Base-by-base conservation (phyloP, 148 eudicot genomes). In the Chenopodium suecicum region DNA sequence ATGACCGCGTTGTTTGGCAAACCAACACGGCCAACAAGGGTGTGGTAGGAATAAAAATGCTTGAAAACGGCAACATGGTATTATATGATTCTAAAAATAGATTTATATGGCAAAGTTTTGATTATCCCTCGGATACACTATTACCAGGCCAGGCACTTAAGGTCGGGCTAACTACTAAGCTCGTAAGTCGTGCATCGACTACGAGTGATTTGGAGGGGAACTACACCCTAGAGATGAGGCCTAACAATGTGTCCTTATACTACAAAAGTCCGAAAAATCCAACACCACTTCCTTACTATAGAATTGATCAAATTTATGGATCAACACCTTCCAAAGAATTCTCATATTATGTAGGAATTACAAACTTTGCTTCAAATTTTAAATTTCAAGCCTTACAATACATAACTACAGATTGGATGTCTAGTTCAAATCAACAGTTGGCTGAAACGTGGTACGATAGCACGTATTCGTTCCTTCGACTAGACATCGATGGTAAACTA, bases 101-200 rank as follows among this genome's bases (percentile, higher is more conserved):
- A 4, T 70, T 62, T 3, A 32, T 70, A 8, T 84, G 86, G 86
- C 83, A 84, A 70, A 84, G 86, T 23, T 84, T 84, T 80, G 77
- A 84, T 64, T 23, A 76, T 2, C 86, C 86, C 1, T 76, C 83
- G 2, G 83, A 84, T 16, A 76, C 86, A 32, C 68, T 84, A 20
- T 54, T 84, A 29, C 46, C 74, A 34, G 87, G 82, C 62, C 87
- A 81, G 56, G 73, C 67, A 34, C 64, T 81, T 7, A 44, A 47
- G 50, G 69, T 44, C 46, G 70, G 47, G 22, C 27, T 41, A n/a
- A 63, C 71, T 1, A 46, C 17, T 52, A 73, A 68, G 27, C 82
- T 85, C 11, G 70, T 85, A 11, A 74, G 84, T 12, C 71, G 82
- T 17, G 76, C 52, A 14, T 73, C 82, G 5, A 14, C 52, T 9